Evolutionary conservation across 1,139 yeast species (phyloP), one percentile per base, ranked within the genome.

Genomic region (Geotrichum phurueaensis): DNA sequence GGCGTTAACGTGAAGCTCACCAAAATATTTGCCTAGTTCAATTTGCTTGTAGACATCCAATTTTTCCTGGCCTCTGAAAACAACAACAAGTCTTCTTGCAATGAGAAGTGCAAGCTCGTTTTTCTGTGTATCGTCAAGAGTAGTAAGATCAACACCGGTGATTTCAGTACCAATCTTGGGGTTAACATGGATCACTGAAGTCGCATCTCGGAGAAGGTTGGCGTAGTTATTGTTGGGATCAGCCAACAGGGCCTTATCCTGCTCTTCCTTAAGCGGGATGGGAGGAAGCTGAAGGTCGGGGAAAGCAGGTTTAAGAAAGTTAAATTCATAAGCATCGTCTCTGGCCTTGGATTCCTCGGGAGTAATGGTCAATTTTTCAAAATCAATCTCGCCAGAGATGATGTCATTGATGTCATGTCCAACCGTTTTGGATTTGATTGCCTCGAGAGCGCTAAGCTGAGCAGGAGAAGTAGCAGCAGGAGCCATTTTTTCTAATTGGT

Each of bases 141-240:
- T 70, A 62, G 62, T 69, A 60, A 86, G 74, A 69, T 84, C 87
- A 53, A 85, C 73, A 25, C 88, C 87, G 27, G 69, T 70, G 50
- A 86, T 75, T 70, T 83, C 88, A 33, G 86, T 77, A 18, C 92
- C 92, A 60, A 86, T 75, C 70, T 83, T 84, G 54, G 91, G 91
- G 9, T 87, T 80, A 63, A 84, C 69, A 39, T 71, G 74, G 53
- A 66, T 75, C 49, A 69, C 67, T 12, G 70, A 65, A 23, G 66
- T 64, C 27, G 67, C 68, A 60, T 84, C 83, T n/a, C 79, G 78
- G 63, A 84, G 78, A 63, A 86, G 77, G 65, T 79, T 79, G 51
- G 79, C 78, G 63, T 82, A 78, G 0, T 74, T 67, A 13, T 49
- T 50, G 36, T 52, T 31, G 43, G 61, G 59, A 6, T 55, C 60